Evolutionary conservation across 345 rosid species (phyloP), one percentile per base, ranked within the genome.

Genomic region (Raphanus sativus): DNA sequence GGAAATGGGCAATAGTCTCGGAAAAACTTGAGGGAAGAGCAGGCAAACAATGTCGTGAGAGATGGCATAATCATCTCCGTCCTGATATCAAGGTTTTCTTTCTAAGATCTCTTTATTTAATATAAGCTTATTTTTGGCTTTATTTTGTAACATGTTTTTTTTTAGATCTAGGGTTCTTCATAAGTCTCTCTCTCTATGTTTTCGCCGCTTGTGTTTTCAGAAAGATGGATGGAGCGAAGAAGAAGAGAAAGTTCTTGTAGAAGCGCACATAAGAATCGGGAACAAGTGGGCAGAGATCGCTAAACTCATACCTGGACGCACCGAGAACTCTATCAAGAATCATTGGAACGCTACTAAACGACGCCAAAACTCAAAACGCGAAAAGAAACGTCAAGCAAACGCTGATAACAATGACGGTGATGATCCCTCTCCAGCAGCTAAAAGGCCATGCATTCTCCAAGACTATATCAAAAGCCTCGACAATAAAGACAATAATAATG

Each of bases 231-330:
- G 99, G 97, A 90, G 84, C 61, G 97, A 92, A 77, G 92, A 92
- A 82, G 98, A 94, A 75, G 98, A 94, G 82, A 89, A 73, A 60
- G 73, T 83, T 48, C 71, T 94, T 21, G 88, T 94, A 29, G 90
- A 85, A 73, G 89, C 95, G 34, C 99, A 95, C 80, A 81, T 72
- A 2, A 89, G 83, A 26, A 83, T 92, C 8, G 98, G 99, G 24
- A 95, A 95, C 82, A 81, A 87, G 50, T 95, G 98, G 99, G 99
- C 99, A 1, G 98, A 90, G 86, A 95, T 95, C 4, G 97, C 98
- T 0, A 95, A 90, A 77, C 69, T 77, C 61, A 89, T 95, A 62
- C 94, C 87, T 0, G 97, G 98, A 71, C 84, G 99, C 70, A 90
- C 94, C 4, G 98, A 94, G 77, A 94, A 94, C 71, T 71, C 98